Evolutionary conservation across 495 filamentous ascomycete genomes (phyloP).

Genomic region (Xylaria longipes): DNA sequence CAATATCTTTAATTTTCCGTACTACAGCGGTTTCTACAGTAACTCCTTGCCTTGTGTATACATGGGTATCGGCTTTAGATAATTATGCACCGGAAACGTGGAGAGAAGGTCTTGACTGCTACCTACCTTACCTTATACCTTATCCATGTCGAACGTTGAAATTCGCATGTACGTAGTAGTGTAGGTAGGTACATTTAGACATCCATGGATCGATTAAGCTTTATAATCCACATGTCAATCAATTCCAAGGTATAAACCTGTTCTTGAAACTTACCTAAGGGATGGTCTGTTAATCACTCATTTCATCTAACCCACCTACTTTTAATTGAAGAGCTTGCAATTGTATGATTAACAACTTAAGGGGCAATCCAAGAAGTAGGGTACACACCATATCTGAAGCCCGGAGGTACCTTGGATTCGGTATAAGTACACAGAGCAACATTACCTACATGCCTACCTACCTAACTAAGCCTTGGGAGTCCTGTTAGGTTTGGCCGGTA

Average conservation of each 20-base stretch:
- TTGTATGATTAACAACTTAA: not conserved
- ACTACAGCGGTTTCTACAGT: not conserved
- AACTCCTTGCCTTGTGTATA: not conserved
- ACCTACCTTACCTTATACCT: not conserved
- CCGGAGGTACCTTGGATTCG: not conserved
- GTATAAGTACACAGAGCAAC: not conserved
- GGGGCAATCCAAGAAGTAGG: not conserved
- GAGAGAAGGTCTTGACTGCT: not conserved
- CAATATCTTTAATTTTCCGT: not conserved
- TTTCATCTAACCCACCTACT: not conserved
- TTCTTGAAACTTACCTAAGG: too few relatives aligned
- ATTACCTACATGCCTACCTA: too few relatives aligned
- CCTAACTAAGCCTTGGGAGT: not conserved
- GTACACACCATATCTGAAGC: not conserved
- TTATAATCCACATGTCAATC: not conserved
- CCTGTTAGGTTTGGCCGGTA: not conserved
- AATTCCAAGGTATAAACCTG: not conserved
- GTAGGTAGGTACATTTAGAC: too few relatives aligned
- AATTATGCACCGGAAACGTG: conserved; percentile 1
- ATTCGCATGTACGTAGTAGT: not conserved
- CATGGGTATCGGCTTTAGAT: not conserved
- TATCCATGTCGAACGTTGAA: not conserved
- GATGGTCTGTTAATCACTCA: not conserved
- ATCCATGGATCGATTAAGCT: too few relatives aligned
- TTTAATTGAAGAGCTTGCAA: not conserved